phyloP scores from a whole-genome alignment of 177 flowering plant genomes.

The Vitis hybrid region DNA sequence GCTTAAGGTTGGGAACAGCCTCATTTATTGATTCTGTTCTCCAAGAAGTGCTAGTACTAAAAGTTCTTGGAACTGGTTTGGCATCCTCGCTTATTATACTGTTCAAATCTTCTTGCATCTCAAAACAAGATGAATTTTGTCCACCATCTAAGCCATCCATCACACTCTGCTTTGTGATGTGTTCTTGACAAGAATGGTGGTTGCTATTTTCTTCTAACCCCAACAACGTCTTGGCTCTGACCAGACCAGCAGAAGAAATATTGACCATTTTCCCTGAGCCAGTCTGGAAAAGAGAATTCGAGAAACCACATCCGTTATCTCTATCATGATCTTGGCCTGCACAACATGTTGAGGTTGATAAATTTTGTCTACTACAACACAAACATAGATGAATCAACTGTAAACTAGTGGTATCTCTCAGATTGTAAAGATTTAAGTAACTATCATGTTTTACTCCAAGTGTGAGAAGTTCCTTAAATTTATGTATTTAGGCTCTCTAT shows the following conservation, averaged over 20 bases:
- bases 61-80: slow-evolving; percentile 18
- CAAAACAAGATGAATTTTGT: slow-evolving; percentile 22
- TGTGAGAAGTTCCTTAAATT: too few species aligned
- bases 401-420: too few species aligned
- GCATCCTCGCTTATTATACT: slow-evolving; percentile 9
- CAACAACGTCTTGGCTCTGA: slow-evolving; percentile 70
- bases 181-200: slow-evolving; percentile 12
- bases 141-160: slow-evolving; percentile 14
- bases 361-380: not conserved
- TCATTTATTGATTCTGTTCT: slow-evolving; percentile 20
- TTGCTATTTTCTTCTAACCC: slow-evolving; percentile 45
- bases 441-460: too few species aligned
- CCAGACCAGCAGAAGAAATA: slow-evolving; percentile 67
- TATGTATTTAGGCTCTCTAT: too few species aligned
- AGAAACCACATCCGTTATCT: slow-evolving; percentile 16
- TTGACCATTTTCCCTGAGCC: slow-evolving; percentile 70
- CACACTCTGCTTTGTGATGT: too few species aligned
- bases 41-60: slow-evolving; percentile 15
- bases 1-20: slow-evolving; percentile 16
- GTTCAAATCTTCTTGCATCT: slow-evolving; percentile 8
- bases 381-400: not conserved
- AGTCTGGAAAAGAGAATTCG: slow-evolving; percentile 65
- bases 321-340: slow-evolving; percentile 32
- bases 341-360: slow-evolving; percentile 10
- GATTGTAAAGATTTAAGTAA: too few species aligned